Conservation (phyloP, 441 rosid genomes). For the Gossypium schwendimanii region DNA sequence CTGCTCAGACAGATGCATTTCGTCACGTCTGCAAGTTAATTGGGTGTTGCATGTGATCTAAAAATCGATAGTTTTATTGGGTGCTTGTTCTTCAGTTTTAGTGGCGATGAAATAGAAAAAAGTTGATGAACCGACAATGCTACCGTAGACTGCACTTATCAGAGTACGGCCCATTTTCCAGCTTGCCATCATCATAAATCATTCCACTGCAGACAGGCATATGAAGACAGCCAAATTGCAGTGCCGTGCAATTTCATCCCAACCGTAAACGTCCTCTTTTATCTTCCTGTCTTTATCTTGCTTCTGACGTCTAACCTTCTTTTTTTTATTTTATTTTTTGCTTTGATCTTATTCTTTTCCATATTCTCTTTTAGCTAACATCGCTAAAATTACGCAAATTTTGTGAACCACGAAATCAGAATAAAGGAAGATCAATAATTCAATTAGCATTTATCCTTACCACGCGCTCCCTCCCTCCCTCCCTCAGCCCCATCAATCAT, state of each 20-base stretch:
- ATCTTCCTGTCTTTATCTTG: background rate
- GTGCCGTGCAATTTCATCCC: background rate
- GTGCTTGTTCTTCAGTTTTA: too few species aligned
- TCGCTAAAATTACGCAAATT: background rate
- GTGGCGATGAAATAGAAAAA: background rate
- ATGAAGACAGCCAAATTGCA: background rate
- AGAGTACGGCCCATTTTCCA: background rate
- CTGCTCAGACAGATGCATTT: background rate
- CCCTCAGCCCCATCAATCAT: background rate
- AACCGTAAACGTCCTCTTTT: background rate
- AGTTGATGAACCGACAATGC: background rate
- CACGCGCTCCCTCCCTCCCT: background rate
- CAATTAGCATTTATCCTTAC: background rate
- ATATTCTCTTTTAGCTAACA: background rate
- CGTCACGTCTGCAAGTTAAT: background rate
- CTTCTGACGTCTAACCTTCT: background rate
- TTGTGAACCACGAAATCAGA: background rate
- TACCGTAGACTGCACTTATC: background rate
- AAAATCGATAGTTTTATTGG: too few species aligned
- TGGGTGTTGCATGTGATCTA: too few species aligned
- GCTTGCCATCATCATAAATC: background rate
- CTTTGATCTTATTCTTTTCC: background rate
- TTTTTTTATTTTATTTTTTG: background rate
- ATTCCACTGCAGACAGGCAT: background rate
- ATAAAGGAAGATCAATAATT: background rate